Evolutionary conservation across 2,329 filamentous ascomycete genomes (phyloP), one percentile per base, ranked within the genome.

Genomic region (Seiridium cupressi): DNA sequence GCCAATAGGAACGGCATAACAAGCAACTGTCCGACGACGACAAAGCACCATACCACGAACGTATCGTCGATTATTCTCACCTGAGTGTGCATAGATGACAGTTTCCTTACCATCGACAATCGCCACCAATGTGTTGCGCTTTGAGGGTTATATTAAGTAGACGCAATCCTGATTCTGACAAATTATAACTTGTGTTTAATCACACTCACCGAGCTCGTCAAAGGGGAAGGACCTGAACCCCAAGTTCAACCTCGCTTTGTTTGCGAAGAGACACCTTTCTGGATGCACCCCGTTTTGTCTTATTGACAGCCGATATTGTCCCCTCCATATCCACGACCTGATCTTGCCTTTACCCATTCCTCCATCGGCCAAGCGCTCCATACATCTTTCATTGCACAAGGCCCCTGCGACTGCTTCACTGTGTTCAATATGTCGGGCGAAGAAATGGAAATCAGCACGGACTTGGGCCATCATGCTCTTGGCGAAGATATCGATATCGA

Each of bases 401-500:
- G 18, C 18, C 18, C 18, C 18, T 26, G 18, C 18, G 18, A 31
- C 40, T 44, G 7, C 36, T 5, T 40, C 31, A 3, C 36, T 44
- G 10, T 26, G 10, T 35, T n/a, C 61, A 66, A 55, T 38, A 73
- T 73, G 71, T 66, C 72, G 36, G 67, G 63, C 55, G 71, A 73
- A 57, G 72, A 72, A 57, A 73, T 73, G 72, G 72, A 73, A 48
- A 72, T 73, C 60, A 66, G 65, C 18, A 65, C 70, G 51, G 72
- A 73, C 60, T 67, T 72, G 49, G 67, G 68, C 59, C 71, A 67
- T 10, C 18, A 62, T 47, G 69, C 64, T 26, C 68, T 67, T 34
- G 66, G 58, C 26, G 70, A 73, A 56, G 72, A 73, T 51, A 73
- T 73, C 61, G 72, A 73, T 58, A 72, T 73, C 61, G 72, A 73